Percentiles rank a stretch among this genome's conserved stretches.
Evolutionary conservation across 768 basidiomycete species (phyloP).

Genomic region (Trametes coccinea): DNA sequence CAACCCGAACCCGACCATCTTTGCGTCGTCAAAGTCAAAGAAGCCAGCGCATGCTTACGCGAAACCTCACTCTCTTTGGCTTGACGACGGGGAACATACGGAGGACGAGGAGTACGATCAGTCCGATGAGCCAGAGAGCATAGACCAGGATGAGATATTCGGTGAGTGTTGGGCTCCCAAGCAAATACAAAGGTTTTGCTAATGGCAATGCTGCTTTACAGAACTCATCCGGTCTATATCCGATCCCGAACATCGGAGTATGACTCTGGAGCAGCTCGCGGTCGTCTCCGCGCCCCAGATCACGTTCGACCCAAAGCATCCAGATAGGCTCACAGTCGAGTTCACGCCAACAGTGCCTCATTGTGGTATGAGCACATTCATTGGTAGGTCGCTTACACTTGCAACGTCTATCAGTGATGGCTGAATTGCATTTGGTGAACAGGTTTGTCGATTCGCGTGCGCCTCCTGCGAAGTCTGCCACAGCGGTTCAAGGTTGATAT

Average conservation of each 20-base stretch:
- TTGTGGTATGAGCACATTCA: slow-evolving; percentile 96
- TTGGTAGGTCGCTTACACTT: slow-evolving; percentile 55
- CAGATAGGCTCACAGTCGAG: slow-evolving; percentile 79
- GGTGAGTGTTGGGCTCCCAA: slow-evolving; percentile 48
- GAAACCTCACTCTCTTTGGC: slow-evolving; percentile 59
- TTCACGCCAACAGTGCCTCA: slow-evolving; percentile 98
- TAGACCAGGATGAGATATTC: slow-evolving; percentile 92
- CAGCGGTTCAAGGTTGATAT: slow-evolving; percentile 95
- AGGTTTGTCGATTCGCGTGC: slow-evolving; percentile 96
- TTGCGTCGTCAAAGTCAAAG: slow-evolving; percentile 51
- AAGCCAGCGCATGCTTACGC: slow-evolving; percentile 42
- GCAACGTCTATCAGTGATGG: too few relatives aligned
- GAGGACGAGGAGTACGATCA: slow-evolving; percentile 39
- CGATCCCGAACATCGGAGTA: slow-evolving; percentile 93
- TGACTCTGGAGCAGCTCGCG: slow-evolving; percentile 88
- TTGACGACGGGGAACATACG: slow-evolving; percentile 33
- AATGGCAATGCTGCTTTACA: slow-evolving; percentile 33
- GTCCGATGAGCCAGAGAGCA: slow-evolving; percentile 54
- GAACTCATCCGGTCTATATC: slow-evolving; percentile 91
- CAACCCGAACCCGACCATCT: slow-evolving; percentile 91
- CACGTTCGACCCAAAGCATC: slow-evolving; percentile 43
- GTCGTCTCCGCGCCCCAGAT: slow-evolving; percentile 94
- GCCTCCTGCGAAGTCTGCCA: slow-evolving; percentile 86
- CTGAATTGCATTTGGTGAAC: slow-evolving; percentile 5
- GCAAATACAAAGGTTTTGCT: background rate